phyloP scores from a whole-genome alignment of 495 filamentous ascomycete genomes.

The Penicillium coprophilum region DNA sequence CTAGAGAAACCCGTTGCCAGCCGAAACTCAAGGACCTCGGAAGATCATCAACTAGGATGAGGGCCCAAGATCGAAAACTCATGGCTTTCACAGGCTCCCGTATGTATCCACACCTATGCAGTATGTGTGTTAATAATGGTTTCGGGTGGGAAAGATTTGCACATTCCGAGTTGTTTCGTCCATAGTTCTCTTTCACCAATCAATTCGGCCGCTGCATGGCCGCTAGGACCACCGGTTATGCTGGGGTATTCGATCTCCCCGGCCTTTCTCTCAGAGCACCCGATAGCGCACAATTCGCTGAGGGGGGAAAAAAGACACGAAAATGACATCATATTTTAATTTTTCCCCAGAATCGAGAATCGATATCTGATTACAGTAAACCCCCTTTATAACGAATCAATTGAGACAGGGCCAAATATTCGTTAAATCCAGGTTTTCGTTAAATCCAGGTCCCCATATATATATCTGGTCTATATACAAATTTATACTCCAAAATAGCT shows the following conservation, averaged over 20 bases:
- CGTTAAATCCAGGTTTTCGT: no score
- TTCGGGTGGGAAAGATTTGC: constrained; percentile 12
- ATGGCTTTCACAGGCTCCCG: constrained; percentile 24
- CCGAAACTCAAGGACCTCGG: constrained; percentile 38
- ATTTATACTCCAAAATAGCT: no score
- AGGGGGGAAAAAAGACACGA: constrained; percentile 8
- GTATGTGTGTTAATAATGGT: constrained; percentile 13
- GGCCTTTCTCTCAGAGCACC: constrained; percentile 15
- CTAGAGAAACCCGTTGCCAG: constrained; percentile 23
- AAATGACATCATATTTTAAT: constrained; percentile 26
- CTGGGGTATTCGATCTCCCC: constrained; percentile 6
- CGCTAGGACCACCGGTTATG: constrained; percentile 10
- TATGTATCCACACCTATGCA: constrained; percentile 11
- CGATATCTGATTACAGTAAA: constrained; percentile 14
- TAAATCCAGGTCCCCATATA: no score
- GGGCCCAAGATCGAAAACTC: constrained; percentile 22
- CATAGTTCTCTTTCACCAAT: constrained; percentile 10
- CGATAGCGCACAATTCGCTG: constrained; percentile 11
- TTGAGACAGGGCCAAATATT: no score
- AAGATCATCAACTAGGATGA: constrained; percentile 43
- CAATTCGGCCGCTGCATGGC: constrained; percentile 14
- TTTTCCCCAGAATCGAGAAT: constrained; percentile 5
- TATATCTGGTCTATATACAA: no score
- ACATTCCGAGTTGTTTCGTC: constrained; percentile 18
- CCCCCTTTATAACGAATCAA: no score